Evolutionary conservation across 495 filamentous ascomycete species (phyloP).

Genomic region (Aspergillus ostianus): DNA sequence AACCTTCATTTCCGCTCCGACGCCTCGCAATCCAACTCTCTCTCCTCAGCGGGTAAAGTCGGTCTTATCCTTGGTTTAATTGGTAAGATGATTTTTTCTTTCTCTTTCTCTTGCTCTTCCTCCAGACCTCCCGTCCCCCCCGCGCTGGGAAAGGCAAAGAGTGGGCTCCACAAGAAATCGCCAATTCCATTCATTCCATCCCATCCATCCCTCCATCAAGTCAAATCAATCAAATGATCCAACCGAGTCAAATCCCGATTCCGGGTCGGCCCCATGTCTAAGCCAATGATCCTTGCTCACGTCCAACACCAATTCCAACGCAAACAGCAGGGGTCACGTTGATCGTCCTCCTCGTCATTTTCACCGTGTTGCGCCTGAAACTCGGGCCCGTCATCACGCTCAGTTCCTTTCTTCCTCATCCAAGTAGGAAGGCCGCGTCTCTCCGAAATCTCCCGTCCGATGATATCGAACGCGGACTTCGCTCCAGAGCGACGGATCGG

Average conservation of each 20-base stretch:
- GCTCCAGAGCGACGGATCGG: background rate
- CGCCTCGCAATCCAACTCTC: background rate
- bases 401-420: background rate
- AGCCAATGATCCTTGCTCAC: background rate
- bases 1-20: background rate
- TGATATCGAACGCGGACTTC: background rate
- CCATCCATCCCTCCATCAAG: background rate
- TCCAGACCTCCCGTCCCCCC: background rate
- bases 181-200: too few species aligned
- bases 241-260: background rate
- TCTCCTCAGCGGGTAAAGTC: background rate
- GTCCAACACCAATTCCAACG: background rate
- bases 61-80: background rate
- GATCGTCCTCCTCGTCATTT: constrained; percentile 1
- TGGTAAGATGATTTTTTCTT: background rate
- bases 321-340: constrained; percentile 5
- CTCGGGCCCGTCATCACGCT: constrained; percentile 5
- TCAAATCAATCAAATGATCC: too few species aligned
- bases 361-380: constrained; percentile 5
- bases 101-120: too few species aligned
- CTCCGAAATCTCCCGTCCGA: background rate
- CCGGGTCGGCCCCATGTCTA: background rate
- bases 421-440: background rate
- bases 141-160: background rate
- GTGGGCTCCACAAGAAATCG: background rate